phyloP scores from a whole-genome alignment of 2,329 filamentous ascomycete species.

The Epichloe hybrida region DNA sequence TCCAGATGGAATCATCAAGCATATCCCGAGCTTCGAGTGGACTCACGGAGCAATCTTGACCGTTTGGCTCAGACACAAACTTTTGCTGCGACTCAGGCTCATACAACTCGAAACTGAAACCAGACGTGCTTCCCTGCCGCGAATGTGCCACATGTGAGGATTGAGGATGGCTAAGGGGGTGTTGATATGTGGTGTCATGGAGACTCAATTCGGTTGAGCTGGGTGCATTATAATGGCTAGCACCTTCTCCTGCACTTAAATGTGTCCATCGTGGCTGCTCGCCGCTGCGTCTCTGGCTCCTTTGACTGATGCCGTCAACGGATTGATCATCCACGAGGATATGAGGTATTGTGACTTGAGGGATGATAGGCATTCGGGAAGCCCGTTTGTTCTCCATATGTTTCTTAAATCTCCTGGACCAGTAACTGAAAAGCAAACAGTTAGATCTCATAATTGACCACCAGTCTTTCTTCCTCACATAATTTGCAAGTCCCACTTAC shows the following conservation, averaged over 20 bases:
- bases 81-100: constrained; percentile 24
- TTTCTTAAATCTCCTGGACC: constrained; percentile 69
- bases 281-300: not conserved
- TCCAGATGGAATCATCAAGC: constrained; percentile 82
- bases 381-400: constrained; percentile 58
- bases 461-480: not conserved
- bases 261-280: constrained; percentile 7
- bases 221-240: not conserved
- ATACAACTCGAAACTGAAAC: constrained; percentile 46
- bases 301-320: constrained; percentile 20
- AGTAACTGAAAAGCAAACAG: constrained; percentile 42
- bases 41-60: constrained; percentile 56
- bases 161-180: constrained; percentile 42
- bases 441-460: not conserved
- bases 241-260: constrained; percentile 7
- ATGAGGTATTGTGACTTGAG: constrained; percentile 73
- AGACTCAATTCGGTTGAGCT: constrained; percentile 29
- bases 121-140: constrained; percentile 33
- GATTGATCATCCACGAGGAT: constrained; percentile 78
- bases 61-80: constrained; percentile 29
- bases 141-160: constrained; percentile 27
- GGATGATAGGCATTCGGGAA: constrained; percentile 64
- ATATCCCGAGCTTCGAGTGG: constrained; percentile 70
- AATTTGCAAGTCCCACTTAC: constrained; percentile 28
- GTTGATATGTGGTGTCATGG: constrained; percentile 20